These are phyloP conservation scores for Sugiyamaella qingdaonensis DNA, from an alignment of 805 yeast species.

Conservation along the genomic window DNA sequence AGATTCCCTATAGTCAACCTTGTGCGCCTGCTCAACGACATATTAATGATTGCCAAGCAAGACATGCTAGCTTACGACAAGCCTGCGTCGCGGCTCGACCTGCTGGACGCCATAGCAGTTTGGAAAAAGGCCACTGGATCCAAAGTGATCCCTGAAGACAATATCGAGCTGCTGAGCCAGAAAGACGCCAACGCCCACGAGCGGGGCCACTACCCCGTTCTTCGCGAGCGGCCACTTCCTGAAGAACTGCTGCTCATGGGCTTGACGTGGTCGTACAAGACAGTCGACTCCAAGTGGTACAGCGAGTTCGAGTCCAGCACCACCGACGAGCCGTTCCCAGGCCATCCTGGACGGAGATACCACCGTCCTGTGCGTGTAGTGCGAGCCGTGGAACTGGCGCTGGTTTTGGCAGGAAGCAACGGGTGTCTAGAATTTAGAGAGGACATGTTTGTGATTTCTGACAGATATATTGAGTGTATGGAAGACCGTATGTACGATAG, in stretches of 20 bases:
- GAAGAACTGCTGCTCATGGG: conserved; percentile 23
- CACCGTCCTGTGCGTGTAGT: conserved; percentile 14
- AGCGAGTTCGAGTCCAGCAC: conserved; percentile 9
- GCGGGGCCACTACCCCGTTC: conserved; percentile 12
- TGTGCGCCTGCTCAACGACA: conserved; percentile 10
- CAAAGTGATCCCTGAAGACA: conserved; percentile 6
- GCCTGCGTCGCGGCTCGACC: not conserved
- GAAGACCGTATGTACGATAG: conserved; percentile 9
- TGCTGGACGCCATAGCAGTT: not conserved
- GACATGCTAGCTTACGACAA: not conserved
- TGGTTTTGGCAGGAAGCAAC: conserved; percentile 8
- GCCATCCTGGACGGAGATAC: conserved; percentile 13
- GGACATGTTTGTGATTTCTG: not conserved
- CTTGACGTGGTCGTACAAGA: conserved; percentile 18
- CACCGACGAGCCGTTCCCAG: conserved; percentile 21
- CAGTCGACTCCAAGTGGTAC: conserved; percentile 5
- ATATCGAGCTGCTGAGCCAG: conserved; percentile 4
- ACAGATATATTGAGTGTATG: not conserved
- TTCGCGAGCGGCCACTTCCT: conserved; percentile 22
- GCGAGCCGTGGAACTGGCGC: conserved; percentile 15
- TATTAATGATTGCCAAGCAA: not conserved
- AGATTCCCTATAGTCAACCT: conserved; percentile 15
- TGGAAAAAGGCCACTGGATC: conserved; percentile 1
- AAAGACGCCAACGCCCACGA: conserved; percentile 6
- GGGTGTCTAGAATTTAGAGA: conserved; percentile 8